Base-by-base conservation (phyloP, 257 asterid genomes). In the Mentha longifolia region DNA sequence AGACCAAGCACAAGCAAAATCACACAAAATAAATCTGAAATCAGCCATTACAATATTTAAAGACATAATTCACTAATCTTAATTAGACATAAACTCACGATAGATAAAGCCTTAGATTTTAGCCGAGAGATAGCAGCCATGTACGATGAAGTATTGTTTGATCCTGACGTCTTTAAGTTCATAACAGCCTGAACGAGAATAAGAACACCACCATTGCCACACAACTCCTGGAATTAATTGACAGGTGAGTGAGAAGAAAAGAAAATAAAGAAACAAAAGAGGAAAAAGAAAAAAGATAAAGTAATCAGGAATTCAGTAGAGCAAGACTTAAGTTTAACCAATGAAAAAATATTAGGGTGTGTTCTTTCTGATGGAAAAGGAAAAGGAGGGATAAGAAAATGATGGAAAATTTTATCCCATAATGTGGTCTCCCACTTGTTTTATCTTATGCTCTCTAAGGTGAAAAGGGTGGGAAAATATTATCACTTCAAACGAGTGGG, bases 191-290 rank as follows among this genome's bases (percentile, higher is more conserved):
- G 89, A 70, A 84, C 91, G 81, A 95, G 86, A 68, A 87, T 60
- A 71, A 95, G 92, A 62, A 82, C 83, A 20, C 97, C 98, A 62
- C 99, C 98, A 76, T 90, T 89, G 88, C 90, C 80, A 74, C 96
- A 92, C 76, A 95, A 76, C 82, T 89, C 97, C 99, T 95, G 89
- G 30, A 68, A 56, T 79, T 58, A 56, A 59, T 31, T 52, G 74
- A 59, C 37, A 64, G 61, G n/a, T 45, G 39, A 12, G 17, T 4
- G 33, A 20, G 28, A 60, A 15, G 67, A 41, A 17, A 61, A 50
- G 52, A 68, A 71, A 28, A 20, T 55, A 55, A 55, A 22, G 61
- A 55, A 55, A 55, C 61, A 20, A 5, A 55, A 11, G 61, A 31
- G 35, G 42, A 70, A 74, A 41, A 54, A 47, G 42, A 19, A 45